Conservation (phyloP, 2,329 filamentous ascomycete genomes). For the Trichoderma aggressivum region DNA sequence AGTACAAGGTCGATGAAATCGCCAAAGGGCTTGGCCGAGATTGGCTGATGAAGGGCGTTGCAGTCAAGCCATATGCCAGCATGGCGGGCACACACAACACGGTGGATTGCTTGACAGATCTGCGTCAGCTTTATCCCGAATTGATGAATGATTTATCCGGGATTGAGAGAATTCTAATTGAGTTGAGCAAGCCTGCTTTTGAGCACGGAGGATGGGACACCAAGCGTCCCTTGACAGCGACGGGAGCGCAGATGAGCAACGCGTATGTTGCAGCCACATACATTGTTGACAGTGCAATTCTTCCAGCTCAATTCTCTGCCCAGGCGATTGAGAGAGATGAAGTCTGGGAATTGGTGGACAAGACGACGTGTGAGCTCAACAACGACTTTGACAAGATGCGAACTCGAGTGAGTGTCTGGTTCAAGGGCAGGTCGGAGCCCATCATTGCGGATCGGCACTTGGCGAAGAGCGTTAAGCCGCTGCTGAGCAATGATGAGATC, state of each 20-base stretch:
- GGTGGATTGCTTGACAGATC: conserved; percentile 33
- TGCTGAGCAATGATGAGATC: conserved; percentile 37
- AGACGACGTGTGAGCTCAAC: conserved; percentile 22
- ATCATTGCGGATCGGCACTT: conserved; percentile 7
- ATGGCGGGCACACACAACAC: conserved; percentile 36
- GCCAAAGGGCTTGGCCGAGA: conserved; percentile 32
- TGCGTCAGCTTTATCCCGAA: conserved; percentile 31
- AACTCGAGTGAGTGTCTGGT: conserved; percentile 9
- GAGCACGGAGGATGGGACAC: conserved; percentile 37
- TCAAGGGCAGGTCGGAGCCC: conserved; percentile 22
- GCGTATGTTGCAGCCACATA: conserved; percentile 36
- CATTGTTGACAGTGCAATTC: conserved; percentile 36
- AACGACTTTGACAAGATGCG: conserved; percentile 24
- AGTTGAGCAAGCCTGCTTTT: conserved; percentile 28
- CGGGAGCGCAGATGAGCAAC: conserved; percentile 39
- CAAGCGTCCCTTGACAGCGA: conserved; percentile 32
- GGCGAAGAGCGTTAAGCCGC: conserved; percentile 32
- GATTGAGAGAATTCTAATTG: conserved; percentile 30
- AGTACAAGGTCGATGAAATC: conserved; percentile 24
- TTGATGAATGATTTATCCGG: conserved; percentile 23
- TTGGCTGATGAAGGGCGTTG: conserved; percentile 36
- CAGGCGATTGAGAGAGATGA: conserved; percentile 33
- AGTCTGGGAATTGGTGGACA: conserved; percentile 35
- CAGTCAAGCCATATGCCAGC: conserved; percentile 37
- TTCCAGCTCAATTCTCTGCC: conserved; percentile 32